A percentile compares a stretch with the other conserved stretches of the same genome.
These are phyloP conservation scores for Lipomyces oligophaga DNA, from an alignment of 805 yeast genomes.

Conservation along the genomic window DNA sequence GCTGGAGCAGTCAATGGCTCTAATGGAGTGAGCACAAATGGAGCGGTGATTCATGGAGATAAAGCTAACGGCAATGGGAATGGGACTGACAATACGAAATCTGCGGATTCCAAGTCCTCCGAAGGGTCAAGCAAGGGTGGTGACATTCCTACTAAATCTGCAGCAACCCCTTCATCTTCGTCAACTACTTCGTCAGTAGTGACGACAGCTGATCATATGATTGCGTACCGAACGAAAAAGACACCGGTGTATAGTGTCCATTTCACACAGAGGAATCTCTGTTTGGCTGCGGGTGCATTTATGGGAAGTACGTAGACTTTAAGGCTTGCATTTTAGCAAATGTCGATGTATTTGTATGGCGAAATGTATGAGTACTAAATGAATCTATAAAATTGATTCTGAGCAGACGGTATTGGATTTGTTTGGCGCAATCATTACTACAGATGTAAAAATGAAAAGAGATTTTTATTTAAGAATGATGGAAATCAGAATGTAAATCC, in stretches of 20 bases:
- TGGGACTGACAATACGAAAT: too few species aligned
- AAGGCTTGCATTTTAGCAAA: not conserved
- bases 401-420: too few species aligned
- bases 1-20: conserved; percentile 11
- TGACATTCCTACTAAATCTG: not conserved
- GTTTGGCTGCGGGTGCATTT: conserved; percentile 90
- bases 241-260: conserved; percentile 92
- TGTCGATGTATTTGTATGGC: not conserved
- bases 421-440: too few species aligned
- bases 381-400: too few species aligned
- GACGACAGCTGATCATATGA: conserved; percentile 87
- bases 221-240: conserved; percentile 87
- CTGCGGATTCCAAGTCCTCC: too few species aligned
- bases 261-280: conserved; percentile 84
- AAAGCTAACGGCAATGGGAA: too few species aligned
- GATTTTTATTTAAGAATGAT: too few species aligned
- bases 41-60: conserved; percentile 17
- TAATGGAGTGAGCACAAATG: conserved; percentile 3
- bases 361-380: not conserved
- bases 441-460: too few species aligned
- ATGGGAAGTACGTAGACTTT: conserved; percentile 36
- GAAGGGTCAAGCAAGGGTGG: conserved; percentile 1
- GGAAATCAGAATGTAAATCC: too few species aligned
- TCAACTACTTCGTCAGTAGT: conserved; percentile 49
- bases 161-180: conserved; percentile 35